These are phyloP conservation scores for Collybiopsis confluens DNA, from an alignment of 768 basidiomycete genomes.

Conservation along the genomic window DNA sequence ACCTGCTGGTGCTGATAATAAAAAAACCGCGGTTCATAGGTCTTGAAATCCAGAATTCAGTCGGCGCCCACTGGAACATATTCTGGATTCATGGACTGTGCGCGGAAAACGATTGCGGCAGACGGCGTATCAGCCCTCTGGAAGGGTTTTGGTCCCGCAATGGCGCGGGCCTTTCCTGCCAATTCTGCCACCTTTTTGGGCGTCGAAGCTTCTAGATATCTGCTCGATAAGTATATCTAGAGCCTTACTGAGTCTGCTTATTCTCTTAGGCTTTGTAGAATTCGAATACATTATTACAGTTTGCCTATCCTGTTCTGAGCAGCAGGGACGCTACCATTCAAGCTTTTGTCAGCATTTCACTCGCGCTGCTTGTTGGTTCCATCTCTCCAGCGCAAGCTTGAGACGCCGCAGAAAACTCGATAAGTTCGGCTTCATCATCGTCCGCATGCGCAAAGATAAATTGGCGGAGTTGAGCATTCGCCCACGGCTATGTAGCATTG, in stretches of 20 bases:
- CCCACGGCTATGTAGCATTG: constrained; percentile 2
- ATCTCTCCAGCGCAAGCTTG: not conserved
- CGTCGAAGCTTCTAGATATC: constrained; percentile 84
- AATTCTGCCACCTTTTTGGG: constrained; percentile 96
- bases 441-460: not conserved
- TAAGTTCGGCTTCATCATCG: constrained; percentile 4
- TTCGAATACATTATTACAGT: too few relatives aligned
- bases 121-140: constrained; percentile 88
- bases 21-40: constrained; percentile 40
- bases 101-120: constrained; percentile 82
- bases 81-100: constrained; percentile 88
- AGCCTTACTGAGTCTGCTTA: not conserved
- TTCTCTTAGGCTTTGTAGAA: too few relatives aligned
- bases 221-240: constrained; percentile 63
- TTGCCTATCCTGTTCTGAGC: too few relatives aligned
- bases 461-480: not conserved
- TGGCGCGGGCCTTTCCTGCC: constrained; percentile 95
- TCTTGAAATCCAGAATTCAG: constrained; percentile 92
- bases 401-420: not conserved
- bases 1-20: not conserved
- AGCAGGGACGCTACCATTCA: too few relatives aligned
- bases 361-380: not conserved
- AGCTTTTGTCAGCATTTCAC: too few relatives aligned
- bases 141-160: constrained; percentile 98
- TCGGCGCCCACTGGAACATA: constrained; percentile 98